Conservation (phyloP, 73 alveolate species). For the Uronychia setigera region DNA sequence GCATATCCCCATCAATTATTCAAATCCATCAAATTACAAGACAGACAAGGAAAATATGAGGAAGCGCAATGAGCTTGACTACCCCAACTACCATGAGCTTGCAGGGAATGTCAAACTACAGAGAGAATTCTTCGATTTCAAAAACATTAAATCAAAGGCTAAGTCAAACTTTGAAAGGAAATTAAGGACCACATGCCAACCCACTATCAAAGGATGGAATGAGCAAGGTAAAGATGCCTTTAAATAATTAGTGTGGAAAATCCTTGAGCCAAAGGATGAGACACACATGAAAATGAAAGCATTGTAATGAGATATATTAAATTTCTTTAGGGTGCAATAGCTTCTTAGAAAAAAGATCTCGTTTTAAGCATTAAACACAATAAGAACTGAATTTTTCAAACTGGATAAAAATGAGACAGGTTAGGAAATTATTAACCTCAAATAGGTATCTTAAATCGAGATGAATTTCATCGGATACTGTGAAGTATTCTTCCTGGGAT, state of each 20-base stretch:
- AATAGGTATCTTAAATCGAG: too few species aligned
- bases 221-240: too few species aligned
- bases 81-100: background rate
- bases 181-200: too few species aligned
- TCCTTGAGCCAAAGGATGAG: too few species aligned
- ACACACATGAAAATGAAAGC: too few species aligned
- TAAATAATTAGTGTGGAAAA: too few species aligned
- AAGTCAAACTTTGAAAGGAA: too few species aligned
- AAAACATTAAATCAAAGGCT: background rate
- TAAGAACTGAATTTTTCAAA: background rate
- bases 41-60: background rate
- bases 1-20: background rate
- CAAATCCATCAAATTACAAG: background rate
- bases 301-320: too few species aligned
- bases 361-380: background rate
- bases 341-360: background rate
- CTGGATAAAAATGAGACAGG: background rate
- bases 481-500: background rate
- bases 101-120: background rate
- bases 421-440: too few species aligned
- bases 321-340: background rate
- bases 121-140: background rate
- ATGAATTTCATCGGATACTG: background rate
- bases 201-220: too few species aligned
- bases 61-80: background rate